Percentiles rank a stretch among this genome's conserved stretches.
These are phyloP conservation scores for Solanum hybrid DNA, from an alignment of 305 asterid species.

Conservation along the genomic window DNA sequence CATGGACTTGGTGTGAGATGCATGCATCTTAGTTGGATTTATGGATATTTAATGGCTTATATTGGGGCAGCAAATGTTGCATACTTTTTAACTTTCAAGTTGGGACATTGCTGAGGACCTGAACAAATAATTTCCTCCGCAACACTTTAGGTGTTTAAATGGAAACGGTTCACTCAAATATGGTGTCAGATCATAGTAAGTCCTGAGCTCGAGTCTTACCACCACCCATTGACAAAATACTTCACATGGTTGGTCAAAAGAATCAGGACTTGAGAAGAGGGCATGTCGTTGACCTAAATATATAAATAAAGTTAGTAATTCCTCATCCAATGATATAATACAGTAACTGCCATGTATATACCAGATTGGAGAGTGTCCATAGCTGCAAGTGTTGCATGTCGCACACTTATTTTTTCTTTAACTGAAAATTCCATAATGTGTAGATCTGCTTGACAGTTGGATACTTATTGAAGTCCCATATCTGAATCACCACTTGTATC, in stretches of 20 bases:
- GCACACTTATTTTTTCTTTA: neutral
- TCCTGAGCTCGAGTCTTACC: neutral
- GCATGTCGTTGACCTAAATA: neutral
- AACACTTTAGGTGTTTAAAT: neutral
- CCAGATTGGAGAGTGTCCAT: neutral
- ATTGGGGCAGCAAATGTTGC: neutral
- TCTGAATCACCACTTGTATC: neutral
- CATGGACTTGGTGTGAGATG: neutral
- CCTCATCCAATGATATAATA: neutral
- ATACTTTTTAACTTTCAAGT: neutral
- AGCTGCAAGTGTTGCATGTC: neutral
- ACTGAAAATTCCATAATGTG: neutral
- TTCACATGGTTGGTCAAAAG: neutral
- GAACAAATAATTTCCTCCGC: neutral
- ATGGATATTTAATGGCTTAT: neutral
- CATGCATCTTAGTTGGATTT: slow-evolving; percentile 4
- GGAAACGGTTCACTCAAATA: neutral
- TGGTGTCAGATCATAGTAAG: neutral
- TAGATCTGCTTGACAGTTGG: neutral
- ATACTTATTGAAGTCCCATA: neutral
- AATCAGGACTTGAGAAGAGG: neutral
- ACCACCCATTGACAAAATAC: neutral
- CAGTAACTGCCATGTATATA: neutral
- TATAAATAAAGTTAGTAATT: neutral
- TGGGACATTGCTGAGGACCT: neutral